Evolutionary conservation across 2,329 filamentous ascomycete species (phyloP).

Genomic region (Claviceps lovelessii): DNA sequence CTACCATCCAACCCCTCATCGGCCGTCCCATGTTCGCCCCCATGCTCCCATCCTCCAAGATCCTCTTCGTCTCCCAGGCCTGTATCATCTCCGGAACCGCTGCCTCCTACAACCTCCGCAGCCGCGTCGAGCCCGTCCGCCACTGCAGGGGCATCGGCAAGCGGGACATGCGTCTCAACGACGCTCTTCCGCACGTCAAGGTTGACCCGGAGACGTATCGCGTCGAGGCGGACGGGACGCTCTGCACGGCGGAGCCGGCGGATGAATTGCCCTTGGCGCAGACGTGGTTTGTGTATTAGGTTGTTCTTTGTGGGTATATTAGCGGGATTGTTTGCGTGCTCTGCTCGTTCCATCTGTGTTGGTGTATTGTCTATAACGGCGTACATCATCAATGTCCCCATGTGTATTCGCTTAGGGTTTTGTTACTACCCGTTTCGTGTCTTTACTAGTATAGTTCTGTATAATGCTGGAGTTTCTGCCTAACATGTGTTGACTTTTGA

Average conservation of each 20-base stretch:
- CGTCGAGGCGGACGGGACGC: constrained; percentile 69
- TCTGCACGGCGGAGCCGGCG: constrained; percentile 61
- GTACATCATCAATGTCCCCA: too few relatives aligned
- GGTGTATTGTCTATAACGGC: too few relatives aligned
- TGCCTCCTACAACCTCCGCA: constrained; percentile 58
- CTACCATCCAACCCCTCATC: constrained; percentile 72
- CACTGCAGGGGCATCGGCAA: constrained; percentile 65
- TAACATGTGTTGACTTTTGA: too few relatives aligned
- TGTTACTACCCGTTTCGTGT: too few relatives aligned
- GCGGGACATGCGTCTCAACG: constrained; percentile 82
- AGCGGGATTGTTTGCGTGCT: too few relatives aligned
- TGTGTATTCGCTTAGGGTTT: too few relatives aligned
- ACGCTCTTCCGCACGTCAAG: constrained; percentile 68
- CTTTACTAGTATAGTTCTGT: too few relatives aligned
- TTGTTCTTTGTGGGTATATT: too few relatives aligned
- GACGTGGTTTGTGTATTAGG: constrained; percentile 45
- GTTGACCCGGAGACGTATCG: constrained; percentile 85
- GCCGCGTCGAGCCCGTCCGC: constrained; percentile 66
- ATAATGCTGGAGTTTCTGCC: too few relatives aligned
- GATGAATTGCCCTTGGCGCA: constrained; percentile 61
- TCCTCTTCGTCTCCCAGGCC: constrained; percentile 70
- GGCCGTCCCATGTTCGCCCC: constrained; percentile 77
- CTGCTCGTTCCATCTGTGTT: too few relatives aligned
- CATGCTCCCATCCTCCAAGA: constrained; percentile 53
- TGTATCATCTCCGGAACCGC: constrained; percentile 55